phyloP scores from a whole-genome alignment of 257 asterid genomes.

The Lithospermum erythrorhizon region DNA sequence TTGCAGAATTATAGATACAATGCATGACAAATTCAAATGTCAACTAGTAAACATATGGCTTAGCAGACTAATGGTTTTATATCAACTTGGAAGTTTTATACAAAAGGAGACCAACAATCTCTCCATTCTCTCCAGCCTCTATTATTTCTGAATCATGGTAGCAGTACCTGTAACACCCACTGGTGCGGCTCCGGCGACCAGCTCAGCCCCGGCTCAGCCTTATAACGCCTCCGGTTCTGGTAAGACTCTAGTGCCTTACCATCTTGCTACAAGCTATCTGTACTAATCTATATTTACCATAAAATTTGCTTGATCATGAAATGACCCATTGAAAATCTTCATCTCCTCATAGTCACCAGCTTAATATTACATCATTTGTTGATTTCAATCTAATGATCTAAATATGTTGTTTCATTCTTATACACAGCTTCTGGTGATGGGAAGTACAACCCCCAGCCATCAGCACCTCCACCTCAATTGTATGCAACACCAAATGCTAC shows the following conservation, averaged over 20 bases:
- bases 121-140: background rate
- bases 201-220: background rate
- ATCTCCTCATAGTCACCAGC: background rate
- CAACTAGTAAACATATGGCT: background rate
- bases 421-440: conserved; percentile 1
- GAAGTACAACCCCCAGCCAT: background rate
- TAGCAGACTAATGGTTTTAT: background rate
- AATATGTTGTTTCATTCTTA: background rate
- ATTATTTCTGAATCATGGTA: background rate
- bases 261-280: too few relatives aligned
- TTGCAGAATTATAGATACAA: background rate
- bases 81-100: background rate
- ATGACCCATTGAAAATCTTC: background rate
- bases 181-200: background rate
- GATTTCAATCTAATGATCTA: too few relatives aligned
- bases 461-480: conserved; percentile 3
- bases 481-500: conserved; percentile 21
- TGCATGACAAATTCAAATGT: background rate
- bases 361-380: too few relatives aligned
- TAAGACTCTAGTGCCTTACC: background rate
- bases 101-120: background rate
- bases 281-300: background rate
- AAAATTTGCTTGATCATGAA: too few relatives aligned
- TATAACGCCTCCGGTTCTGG: background rate
- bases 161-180: background rate